Base-by-base conservation (phyloP, 805 yeast species). In the Saturnispora sanitii region DNA sequence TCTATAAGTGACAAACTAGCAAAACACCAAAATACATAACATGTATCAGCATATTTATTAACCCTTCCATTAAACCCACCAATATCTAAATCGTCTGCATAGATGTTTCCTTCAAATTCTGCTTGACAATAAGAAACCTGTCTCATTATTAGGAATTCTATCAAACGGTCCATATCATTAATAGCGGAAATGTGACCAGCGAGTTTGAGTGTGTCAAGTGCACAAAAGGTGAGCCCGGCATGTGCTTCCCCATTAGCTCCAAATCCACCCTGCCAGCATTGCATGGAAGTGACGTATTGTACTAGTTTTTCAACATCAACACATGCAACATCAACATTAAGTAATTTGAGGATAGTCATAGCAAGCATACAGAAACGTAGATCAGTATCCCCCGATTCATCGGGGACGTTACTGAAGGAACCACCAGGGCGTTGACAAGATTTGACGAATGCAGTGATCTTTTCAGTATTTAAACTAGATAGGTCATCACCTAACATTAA, bases 11-110 rank as follows among this genome's bases (percentile, higher is more conserved):
- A 49, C 45, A 85, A 61, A 4, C 84, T 65, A 2, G 75, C 88
- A 13, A 76, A 51, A 35, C 75, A 72, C 96, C 96, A 87, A 68
- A 86, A 87, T 6, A 81, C 73, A 54, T 87, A 87, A 62, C 96
- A 87, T 0, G 94, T 81, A 58, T 87, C 96, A 3, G 82, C 82
- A 43, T 68, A 71, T 56, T 87, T 87, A 56, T 85, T 85, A n/a
- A 74, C 77, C 35, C 96, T 66, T 1, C 96, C 96, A 57, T 86
- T 84, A 55, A 83, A 77, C 0, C 90, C 90, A 2, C 96, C 96
- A 39, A 61, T 60, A 52, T 81, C 90, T 2, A 55, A 60, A 0
- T 38, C 47, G 48, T 74, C 79, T 38, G 58, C 58, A 37, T 53
- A 52, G 16, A 56, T 64, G 36, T 53, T 55, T 29, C 41, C 44